Conservation (phyloP, 2,329 filamentous ascomycete species). For the Coleophoma eucalyptorum region DNA sequence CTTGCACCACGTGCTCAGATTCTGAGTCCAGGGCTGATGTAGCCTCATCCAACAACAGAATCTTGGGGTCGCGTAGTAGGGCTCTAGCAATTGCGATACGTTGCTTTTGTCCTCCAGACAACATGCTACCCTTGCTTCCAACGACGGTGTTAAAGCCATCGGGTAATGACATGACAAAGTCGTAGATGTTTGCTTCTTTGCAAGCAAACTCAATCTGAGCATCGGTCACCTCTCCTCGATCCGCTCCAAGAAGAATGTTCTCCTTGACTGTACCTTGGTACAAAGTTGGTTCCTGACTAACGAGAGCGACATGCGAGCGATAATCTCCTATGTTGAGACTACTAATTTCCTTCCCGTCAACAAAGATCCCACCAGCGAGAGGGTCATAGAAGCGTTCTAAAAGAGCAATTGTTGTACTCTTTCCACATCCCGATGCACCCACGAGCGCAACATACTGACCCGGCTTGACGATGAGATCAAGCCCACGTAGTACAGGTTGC, state of each 20-base stretch:
- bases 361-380: slow-evolving; percentile 70
- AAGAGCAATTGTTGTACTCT: slow-evolving; percentile 88
- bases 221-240: slow-evolving; percentile 65
- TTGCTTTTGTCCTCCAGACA: slow-evolving; percentile 92
- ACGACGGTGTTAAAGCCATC: slow-evolving; percentile 85
- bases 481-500: slow-evolving; percentile 83
- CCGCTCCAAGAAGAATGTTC: slow-evolving; percentile 79
- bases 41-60: slow-evolving; percentile 80
- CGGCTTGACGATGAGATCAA: slow-evolving; percentile 70
- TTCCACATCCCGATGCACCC: slow-evolving; percentile 91
- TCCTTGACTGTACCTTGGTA: slow-evolving; percentile 91
- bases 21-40: slow-evolving; percentile 74
- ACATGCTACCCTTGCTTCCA: slow-evolving; percentile 78
- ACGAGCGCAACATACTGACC: slow-evolving; percentile 87
- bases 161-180: slow-evolving; percentile 82
- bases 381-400: slow-evolving; percentile 95
- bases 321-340: slow-evolving; percentile 82
- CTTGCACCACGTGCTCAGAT: slow-evolving; percentile 76
- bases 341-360: slow-evolving; percentile 82
- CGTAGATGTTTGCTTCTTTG: slow-evolving; percentile 87
- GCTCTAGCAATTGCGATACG: slow-evolving; percentile 88
- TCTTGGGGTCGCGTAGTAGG: slow-evolving; percentile 83
- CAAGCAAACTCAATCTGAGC: slow-evolving; percentile 73
- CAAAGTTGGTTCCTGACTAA: slow-evolving; percentile 90
- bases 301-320: slow-evolving; percentile 77